Evolutionary conservation across 83 land plant genomes (phyloP).

Genomic region (Larix sibirica): DNA sequence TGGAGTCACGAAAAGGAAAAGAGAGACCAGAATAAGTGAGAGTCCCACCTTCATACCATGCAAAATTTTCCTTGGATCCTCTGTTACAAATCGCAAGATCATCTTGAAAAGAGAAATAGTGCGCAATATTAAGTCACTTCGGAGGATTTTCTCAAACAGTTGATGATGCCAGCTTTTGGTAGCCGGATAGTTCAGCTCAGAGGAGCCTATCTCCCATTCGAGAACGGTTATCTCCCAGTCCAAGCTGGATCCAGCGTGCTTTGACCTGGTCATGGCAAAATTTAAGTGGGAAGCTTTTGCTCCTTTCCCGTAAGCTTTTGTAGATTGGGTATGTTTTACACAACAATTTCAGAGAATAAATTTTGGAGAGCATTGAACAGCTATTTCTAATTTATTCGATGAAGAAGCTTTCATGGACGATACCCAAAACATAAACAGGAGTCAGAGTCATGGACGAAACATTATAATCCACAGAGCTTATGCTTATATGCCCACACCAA

Average conservation of each 20-base stretch:
- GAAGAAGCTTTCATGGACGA: not conserved
- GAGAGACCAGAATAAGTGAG: constrained; percentile 15
- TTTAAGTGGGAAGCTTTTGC: not conserved
- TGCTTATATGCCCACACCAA: too few species aligned
- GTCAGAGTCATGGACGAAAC: not conserved
- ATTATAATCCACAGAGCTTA: not conserved
- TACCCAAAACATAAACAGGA: not conserved
- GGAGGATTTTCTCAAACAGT: not conserved
- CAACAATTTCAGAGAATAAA: not conserved
- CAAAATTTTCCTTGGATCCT: constrained; percentile 6
- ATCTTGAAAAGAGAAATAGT: not conserved
- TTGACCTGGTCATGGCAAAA: not conserved
- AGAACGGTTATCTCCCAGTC: not conserved
- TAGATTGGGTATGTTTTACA: not conserved
- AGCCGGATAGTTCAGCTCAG: not conserved
- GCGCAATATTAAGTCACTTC: not conserved
- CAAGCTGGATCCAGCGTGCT: not conserved
- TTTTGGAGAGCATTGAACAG: not conserved
- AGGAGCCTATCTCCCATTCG: constrained; percentile 3
- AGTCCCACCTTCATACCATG: constrained; percentile 22
- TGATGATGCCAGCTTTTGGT: not conserved
- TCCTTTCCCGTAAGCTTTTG: too few species aligned
- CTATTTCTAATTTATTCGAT: not conserved
- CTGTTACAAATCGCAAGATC: not conserved
- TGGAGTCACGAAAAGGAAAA: not conserved